Conservation (phyloP, 805 yeast genomes). For the Barnettozyma populi region DNA sequence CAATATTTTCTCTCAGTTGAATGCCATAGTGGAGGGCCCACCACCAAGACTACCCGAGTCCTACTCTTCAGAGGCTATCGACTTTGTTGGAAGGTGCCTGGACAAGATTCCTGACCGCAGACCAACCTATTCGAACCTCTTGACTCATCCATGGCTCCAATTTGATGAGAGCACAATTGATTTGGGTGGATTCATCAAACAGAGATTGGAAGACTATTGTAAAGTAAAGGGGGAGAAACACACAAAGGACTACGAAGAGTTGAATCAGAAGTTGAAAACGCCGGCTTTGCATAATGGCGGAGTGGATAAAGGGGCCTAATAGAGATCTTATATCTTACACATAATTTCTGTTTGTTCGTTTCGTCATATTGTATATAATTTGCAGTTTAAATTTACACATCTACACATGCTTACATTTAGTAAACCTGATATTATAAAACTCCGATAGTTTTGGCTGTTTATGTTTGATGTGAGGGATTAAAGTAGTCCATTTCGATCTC, state of each 20-base stretch:
- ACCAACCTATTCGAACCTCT: slow-evolving; percentile 71
- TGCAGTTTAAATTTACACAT: background rate
- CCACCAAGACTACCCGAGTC: slow-evolving; percentile 72
- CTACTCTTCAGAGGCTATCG: slow-evolving; percentile 72
- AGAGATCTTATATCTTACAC: background rate
- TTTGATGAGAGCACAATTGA: slow-evolving; percentile 32
- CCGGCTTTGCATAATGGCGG: slow-evolving; percentile 31
- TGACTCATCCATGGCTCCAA: slow-evolving; percentile 80
- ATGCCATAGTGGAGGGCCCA: slow-evolving; percentile 95
- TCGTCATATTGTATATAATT: background rate
- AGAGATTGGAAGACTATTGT: slow-evolving; percentile 29
- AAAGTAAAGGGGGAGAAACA: slow-evolving; percentile 14
- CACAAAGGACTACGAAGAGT: slow-evolving; percentile 19
- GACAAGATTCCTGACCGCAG: slow-evolving; percentile 76
- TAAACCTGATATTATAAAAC: background rate
- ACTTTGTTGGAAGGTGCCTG: slow-evolving; percentile 72
- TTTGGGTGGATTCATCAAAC: slow-evolving; percentile 33
- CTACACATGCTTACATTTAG: background rate
- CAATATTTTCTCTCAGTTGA: slow-evolving; percentile 85
- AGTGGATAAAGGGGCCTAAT: slow-evolving; percentile 7
- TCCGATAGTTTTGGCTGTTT: background rate
- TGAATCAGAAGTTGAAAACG: slow-evolving; percentile 23
- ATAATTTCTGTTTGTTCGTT: background rate
- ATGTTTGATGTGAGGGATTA: background rate
- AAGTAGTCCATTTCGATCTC: slow-evolving; percentile 6